Evolutionary conservation across 1,139 yeast genomes (phyloP).

Genomic region (Yamadazyma dushanensis): DNA sequence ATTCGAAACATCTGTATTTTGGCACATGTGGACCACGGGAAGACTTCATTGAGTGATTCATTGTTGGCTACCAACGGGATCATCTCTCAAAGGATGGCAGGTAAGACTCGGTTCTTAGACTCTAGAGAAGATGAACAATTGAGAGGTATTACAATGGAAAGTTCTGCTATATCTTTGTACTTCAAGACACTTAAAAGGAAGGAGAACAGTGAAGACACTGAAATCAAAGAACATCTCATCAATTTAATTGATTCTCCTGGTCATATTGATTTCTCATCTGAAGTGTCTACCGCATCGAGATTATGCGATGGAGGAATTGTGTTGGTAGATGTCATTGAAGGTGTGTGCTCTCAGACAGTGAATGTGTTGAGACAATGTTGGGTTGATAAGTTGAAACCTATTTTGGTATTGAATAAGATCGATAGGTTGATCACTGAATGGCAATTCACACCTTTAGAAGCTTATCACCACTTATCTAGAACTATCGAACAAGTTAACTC

Average conservation of each 20-base stretch:
- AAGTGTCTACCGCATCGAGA: slow-evolving; percentile 93
- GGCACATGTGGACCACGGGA: slow-evolving; percentile 99
- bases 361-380: slow-evolving; percentile 95
- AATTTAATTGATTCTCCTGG: slow-evolving; percentile 98
- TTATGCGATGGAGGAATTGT: slow-evolving; percentile 97
- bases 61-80: slow-evolving; percentile 93
- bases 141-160: slow-evolving; percentile 97
- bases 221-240: slow-evolving; percentile 74
- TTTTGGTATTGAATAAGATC: slow-evolving; percentile 88
- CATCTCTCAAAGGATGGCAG: slow-evolving; percentile 92
- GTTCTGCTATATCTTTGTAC: slow-evolving; percentile 86
- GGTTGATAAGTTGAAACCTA: slow-evolving; percentile 87
- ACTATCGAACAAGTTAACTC: slow-evolving; percentile 93
- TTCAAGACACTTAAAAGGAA: slow-evolving; percentile 61
- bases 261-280: slow-evolving; percentile 94
- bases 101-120: slow-evolving; percentile 89
- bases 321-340: slow-evolving; percentile 94
- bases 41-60: slow-evolving; percentile 92
- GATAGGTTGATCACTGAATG: slow-evolving; percentile 85
- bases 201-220: slow-evolving; percentile 31
- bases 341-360: slow-evolving; percentile 95
- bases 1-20: slow-evolving; percentile 90
- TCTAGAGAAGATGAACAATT: slow-evolving; percentile 94
- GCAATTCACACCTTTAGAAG: slow-evolving; percentile 80
- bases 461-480: slow-evolving; percentile 74